A percentile compares a stretch with the other conserved stretches of the same genome.
These are phyloP conservation scores for Trametes meyenii DNA, from an alignment of 768 basidiomycete genomes.

Conservation along the genomic window DNA sequence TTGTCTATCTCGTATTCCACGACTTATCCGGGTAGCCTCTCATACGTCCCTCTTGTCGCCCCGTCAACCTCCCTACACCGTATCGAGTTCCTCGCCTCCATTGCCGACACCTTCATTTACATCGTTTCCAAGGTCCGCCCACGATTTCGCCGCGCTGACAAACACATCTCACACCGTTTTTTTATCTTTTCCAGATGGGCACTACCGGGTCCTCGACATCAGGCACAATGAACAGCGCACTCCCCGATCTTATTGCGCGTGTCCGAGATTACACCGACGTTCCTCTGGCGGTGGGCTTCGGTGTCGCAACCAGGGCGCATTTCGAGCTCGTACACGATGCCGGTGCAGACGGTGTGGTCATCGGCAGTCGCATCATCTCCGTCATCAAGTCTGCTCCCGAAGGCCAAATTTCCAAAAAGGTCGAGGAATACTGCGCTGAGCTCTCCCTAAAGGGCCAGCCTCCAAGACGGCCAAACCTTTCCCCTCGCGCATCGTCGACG, in stretches of 20 bases:
- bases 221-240: slow-evolving; percentile 67
- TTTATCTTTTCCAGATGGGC: slow-evolving; percentile 88
- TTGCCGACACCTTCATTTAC: slow-evolving; percentile 98
- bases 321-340: slow-evolving; percentile 83
- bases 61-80: slow-evolving; percentile 89
- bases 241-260: slow-evolving; percentile 83
- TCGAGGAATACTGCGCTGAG: slow-evolving; percentile 76
- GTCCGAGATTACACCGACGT: slow-evolving; percentile 78
- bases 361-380: slow-evolving; percentile 84
- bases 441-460: slow-evolving; percentile 54
- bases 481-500: slow-evolving; percentile 27
- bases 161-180: neutral
- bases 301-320: slow-evolving; percentile 88
- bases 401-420: slow-evolving; percentile 50
- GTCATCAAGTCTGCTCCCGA: slow-evolving; percentile 70
- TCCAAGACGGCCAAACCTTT: slow-evolving; percentile 17
- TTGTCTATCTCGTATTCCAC: neutral
- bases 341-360: slow-evolving; percentile 94
- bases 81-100: slow-evolving; percentile 87
- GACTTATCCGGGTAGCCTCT: slow-evolving; percentile 55
- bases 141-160: neutral
- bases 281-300: slow-evolving; percentile 95
- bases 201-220: slow-evolving; percentile 90
- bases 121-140: slow-evolving; percentile 86
- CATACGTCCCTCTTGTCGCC: slow-evolving; percentile 94